Percentiles rank a stretch among this genome's conserved stretches.
These are phyloP conservation scores for Populus trichocarpa DNA, from an alignment of 441 rosid genomes.

Conservation along the genomic window DNA sequence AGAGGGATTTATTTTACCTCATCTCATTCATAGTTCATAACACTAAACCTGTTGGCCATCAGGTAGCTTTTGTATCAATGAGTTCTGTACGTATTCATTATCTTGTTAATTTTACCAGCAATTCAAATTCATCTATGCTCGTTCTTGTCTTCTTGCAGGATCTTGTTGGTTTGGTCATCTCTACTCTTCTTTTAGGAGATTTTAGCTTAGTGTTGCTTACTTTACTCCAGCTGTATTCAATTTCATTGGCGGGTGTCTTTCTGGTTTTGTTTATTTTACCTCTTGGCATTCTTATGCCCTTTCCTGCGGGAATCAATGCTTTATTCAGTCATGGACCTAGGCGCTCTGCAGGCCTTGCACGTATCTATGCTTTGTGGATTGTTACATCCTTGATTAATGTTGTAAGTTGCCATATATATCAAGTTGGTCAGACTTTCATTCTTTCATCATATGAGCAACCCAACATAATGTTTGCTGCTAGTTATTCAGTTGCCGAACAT, in stretches of 20 bases:
- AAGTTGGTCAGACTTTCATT: not conserved
- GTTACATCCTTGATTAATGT: slow-evolving; percentile 83
- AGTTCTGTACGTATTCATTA: not conserved
- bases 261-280: slow-evolving; percentile 90
- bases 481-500: not conserved
- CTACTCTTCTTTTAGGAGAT: slow-evolving; percentile 96
- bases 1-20: slow-evolving; percentile 83
- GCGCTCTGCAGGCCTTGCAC: slow-evolving; percentile 97
- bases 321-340: slow-evolving; percentile 98
- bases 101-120: not conserved
- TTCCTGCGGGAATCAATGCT: slow-evolving; percentile 99
- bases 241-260: slow-evolving; percentile 78
- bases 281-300: slow-evolving; percentile 92
- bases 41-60: slow-evolving; percentile 99
- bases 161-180: slow-evolving; percentile 98
- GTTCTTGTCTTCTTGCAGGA: slow-evolving; percentile 58
- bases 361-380: slow-evolving; percentile 97
- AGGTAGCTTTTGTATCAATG: slow-evolving; percentile 45
- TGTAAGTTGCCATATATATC: slow-evolving; percentile 50
- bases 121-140: slow-evolving; percentile 12
- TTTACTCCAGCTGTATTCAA: slow-evolving; percentile 93
- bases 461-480: not conserved
- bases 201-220: slow-evolving; percentile 99
- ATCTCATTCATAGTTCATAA: slow-evolving; percentile 94
- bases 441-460: not conserved